Percentiles rank a stretch among this genome's conserved stretches.
Conservation (phyloP, 2,329 filamentous ascomycete species). For the Teratosphaeria destructans region DNA sequence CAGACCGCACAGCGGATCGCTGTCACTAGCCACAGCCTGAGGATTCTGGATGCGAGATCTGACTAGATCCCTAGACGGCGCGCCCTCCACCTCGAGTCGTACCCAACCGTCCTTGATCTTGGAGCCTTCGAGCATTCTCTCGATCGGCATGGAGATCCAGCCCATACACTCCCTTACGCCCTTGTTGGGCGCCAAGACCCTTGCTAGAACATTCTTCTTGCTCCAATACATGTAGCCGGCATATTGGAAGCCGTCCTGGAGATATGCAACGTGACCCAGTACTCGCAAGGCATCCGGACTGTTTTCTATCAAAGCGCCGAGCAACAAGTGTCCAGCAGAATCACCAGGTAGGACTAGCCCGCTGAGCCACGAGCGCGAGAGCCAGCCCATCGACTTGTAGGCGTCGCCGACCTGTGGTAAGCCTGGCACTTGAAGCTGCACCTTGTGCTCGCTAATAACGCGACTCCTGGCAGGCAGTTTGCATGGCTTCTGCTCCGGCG, state of each 20-base stretch:
- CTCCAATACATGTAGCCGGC: constrained; percentile 45
- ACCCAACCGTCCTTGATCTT: constrained; percentile 39
- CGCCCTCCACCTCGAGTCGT: constrained; percentile 29
- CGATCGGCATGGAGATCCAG: constrained; percentile 36
- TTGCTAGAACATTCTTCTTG: constrained; percentile 44
- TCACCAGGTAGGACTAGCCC: constrained; percentile 47
- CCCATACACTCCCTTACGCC: constrained; percentile 44
- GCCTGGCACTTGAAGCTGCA: constrained; percentile 7
- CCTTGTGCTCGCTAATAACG: constrained; percentile 9
- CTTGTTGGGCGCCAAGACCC: constrained; percentile 39
- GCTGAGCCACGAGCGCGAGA: constrained; percentile 45
- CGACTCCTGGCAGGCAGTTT: constrained; percentile 5
- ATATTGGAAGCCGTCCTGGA: constrained; percentile 47
- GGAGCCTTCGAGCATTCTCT: constrained; percentile 5
- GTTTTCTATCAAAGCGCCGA: constrained; percentile 47
- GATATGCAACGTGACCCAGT: constrained; percentile 41
- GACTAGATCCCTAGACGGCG: background rate
- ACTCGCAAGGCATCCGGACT: constrained; percentile 37
- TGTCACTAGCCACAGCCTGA: constrained; percentile 25
- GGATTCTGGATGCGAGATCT: constrained; percentile 27
- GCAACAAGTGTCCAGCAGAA: constrained; percentile 43
- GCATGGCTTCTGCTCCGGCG: background rate
- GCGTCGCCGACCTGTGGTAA: background rate
- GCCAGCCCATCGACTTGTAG: constrained; percentile 30
- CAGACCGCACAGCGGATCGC: constrained; percentile 25